These are phyloP conservation scores for Capniomyces stellatus DNA, from an alignment of 371 early-diverging fungal species.

Conservation along the genomic window DNA sequence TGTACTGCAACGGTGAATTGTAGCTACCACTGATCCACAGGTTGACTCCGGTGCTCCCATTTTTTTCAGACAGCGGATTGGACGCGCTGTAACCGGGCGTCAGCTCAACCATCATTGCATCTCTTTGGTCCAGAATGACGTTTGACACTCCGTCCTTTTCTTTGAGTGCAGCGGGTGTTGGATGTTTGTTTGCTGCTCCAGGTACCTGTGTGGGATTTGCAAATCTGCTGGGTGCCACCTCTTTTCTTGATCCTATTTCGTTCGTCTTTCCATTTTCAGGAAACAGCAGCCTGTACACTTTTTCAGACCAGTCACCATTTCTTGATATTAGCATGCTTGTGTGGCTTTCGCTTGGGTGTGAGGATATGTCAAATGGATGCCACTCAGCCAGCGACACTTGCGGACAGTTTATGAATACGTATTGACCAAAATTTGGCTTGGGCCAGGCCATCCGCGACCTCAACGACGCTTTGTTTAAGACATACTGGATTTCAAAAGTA, in stretches of 20 bases:
- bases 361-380: slow-evolving; percentile 80
- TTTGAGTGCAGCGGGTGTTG: not conserved
- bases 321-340: not conserved
- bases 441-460: not conserved
- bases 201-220: not conserved
- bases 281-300: not conserved
- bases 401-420: slow-evolving; percentile 47
- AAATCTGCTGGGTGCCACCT: not conserved
- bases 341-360: slow-evolving; percentile 61
- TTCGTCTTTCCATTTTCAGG: too few relatives aligned
- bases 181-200: too few relatives aligned
- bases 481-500: not conserved
- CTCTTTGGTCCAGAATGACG: not conserved
- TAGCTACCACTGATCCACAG: not conserved
- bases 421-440: slow-evolving; percentile 48
- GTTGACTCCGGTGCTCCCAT: not conserved
- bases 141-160: not conserved
- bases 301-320: not conserved
- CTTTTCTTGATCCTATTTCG: not conserved
- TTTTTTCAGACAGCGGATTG: not conserved
- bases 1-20: not conserved
- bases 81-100: not conserved
- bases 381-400: slow-evolving; percentile 40
- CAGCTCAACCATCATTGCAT: too few relatives aligned
- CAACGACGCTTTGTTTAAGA: not conserved